Evolutionary conservation across 148 eudicot species (phyloP).

Genomic region (Persicaria tinctoria): DNA sequence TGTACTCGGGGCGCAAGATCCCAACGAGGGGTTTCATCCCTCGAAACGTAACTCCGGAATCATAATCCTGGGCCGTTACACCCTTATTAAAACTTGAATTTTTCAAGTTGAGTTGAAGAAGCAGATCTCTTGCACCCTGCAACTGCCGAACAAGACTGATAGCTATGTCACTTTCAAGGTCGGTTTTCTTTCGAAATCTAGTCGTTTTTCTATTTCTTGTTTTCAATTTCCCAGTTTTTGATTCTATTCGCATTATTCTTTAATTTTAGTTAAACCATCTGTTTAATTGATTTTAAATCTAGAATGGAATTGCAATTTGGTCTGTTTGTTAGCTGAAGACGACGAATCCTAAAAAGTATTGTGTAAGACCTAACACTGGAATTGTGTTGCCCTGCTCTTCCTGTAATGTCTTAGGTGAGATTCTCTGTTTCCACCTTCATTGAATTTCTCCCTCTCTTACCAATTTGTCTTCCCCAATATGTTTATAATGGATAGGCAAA

Average conservation of each 20-base stretch:
- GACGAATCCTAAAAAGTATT: slow-evolving; percentile 88
- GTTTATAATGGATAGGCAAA: no score
- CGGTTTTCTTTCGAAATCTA: neutral
- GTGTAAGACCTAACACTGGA: slow-evolving; percentile 82
- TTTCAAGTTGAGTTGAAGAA: slow-evolving; percentile 43
- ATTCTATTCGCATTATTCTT: neutral
- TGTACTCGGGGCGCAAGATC: no score
- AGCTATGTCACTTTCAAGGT: slow-evolving; percentile 54
- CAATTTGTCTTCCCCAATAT: neutral
- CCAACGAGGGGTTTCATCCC: no score
- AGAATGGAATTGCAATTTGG: neutral
- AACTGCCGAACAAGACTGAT: slow-evolving; percentile 34
- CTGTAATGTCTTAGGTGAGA: slow-evolving; percentile 63
- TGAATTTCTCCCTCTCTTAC: neutral
- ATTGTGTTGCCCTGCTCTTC: slow-evolving; percentile 64
- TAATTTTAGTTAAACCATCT: neutral
- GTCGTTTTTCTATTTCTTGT: neutral
- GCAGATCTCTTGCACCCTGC: slow-evolving; percentile 38
- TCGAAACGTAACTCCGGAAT: no score
- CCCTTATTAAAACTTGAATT: neutral
- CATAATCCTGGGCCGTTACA: no score
- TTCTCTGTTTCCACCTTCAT: neutral
- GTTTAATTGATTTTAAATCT: neutral
- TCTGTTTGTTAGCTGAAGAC: slow-evolving; percentile 60
- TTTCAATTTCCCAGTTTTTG: neutral